Evolutionary conservation across 1,139 yeast genomes (phyloP).

Genomic region (Sugiyamaella sp.): DNA sequence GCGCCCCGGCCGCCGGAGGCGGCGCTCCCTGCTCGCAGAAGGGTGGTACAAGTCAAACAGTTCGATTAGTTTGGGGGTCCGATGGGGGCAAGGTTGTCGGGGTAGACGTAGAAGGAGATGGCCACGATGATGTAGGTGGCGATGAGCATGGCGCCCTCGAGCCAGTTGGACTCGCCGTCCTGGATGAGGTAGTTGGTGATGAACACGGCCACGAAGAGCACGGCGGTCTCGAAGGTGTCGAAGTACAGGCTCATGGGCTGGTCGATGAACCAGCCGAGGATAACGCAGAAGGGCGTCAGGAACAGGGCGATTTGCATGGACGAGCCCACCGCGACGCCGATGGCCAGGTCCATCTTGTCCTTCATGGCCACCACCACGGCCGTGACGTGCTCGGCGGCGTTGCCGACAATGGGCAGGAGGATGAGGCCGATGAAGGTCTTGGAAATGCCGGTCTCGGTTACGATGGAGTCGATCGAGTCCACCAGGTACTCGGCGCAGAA

Average conservation of each 20-base stretch:
- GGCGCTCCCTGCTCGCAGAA: neutral
- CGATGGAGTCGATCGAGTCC: constrained; percentile 88
- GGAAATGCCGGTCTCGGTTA: constrained; percentile 78
- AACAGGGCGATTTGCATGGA: constrained; percentile 93
- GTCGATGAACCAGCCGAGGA: constrained; percentile 86
- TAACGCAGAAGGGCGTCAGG: constrained; percentile 92
- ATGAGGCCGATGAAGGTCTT: constrained; percentile 95
- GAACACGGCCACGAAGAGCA: constrained; percentile 83
- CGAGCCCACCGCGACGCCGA: constrained; percentile 97
- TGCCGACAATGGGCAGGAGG: constrained; percentile 94
- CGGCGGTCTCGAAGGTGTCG: constrained; percentile 91
- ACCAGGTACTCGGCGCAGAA: constrained; percentile 92
- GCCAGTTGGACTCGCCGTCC: constrained; percentile 96
- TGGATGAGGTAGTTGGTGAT: constrained; percentile 82
- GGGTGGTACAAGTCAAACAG: neutral
- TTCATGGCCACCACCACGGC: constrained; percentile 93
- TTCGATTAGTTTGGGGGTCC: neutral
- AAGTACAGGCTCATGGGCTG: constrained; percentile 93
- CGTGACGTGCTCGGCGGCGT: constrained; percentile 98
- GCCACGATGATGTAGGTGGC: constrained; percentile 87
- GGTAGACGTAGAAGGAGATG: constrained; percentile 82
- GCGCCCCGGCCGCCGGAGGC: constrained; percentile 13
- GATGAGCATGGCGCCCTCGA: constrained; percentile 91
- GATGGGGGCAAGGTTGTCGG: constrained; percentile 50
- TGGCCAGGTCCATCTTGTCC: constrained; percentile 95